phyloP scores from a whole-genome alignment of 129 eudicot genomes.

The Pseudognaphalium luteoalbum region DNA sequence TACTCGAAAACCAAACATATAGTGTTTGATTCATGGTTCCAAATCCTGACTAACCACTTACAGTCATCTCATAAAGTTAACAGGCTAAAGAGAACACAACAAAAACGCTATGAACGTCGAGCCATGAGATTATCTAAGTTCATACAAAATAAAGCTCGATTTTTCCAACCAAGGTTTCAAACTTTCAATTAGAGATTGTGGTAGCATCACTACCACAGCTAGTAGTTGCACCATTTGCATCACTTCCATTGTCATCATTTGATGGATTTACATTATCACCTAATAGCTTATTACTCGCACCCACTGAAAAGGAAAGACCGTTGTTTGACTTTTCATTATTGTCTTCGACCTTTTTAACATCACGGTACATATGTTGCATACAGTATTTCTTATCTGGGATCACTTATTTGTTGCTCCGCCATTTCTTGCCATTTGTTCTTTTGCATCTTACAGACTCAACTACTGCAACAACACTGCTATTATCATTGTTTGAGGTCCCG shows the following conservation, averaged over 20 bases:
- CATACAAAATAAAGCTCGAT: not conserved
- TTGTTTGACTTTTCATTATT: no score
- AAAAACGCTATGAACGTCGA: not conserved
- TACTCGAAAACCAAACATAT: not conserved
- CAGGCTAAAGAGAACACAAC: not conserved
- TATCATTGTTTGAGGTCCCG: not conserved
- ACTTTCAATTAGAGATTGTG: no score
- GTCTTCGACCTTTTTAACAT: no score
- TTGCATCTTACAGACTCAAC: slow-evolving; percentile 45
- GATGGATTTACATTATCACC: no score
- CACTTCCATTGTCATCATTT: no score
- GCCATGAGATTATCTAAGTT: not conserved
- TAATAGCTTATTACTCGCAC: no score
- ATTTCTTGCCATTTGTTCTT: slow-evolving; percentile 62
- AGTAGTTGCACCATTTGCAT: no score
- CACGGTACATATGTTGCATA: slow-evolving; percentile 28
- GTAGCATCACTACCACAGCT: no score
- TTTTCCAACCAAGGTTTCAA: not conserved
- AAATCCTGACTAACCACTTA: not conserved
- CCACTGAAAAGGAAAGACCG: no score
- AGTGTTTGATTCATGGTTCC: not conserved
- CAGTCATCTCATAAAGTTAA: not conserved
- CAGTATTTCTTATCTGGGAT: slow-evolving; percentile 47
- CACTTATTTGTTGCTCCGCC: slow-evolving; percentile 45
- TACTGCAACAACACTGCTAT: not conserved